Conservation (phyloP, 139 green algal species). For the Chlamydomonas sp. region DNA sequence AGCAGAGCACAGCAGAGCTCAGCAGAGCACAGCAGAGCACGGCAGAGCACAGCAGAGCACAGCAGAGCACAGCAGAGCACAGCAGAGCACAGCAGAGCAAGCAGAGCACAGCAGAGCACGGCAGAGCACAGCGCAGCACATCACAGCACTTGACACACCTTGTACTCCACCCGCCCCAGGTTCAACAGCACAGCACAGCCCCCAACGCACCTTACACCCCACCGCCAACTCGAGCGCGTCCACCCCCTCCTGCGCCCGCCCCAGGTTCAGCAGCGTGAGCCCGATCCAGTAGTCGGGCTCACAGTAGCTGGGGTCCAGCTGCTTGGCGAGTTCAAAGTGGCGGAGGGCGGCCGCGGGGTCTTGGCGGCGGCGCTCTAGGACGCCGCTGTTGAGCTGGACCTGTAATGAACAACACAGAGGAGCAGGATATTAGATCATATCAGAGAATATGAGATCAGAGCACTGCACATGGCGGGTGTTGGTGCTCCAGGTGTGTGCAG, state of each 20-base stretch:
- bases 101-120: not conserved
- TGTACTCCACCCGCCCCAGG: conserved; percentile 46
- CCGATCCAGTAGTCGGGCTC: conserved; percentile 69
- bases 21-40: not conserved
- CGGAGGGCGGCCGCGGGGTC: conserved; percentile 36
- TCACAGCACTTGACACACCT: not conserved
- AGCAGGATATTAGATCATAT: not conserved
- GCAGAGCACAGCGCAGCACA: not conserved
- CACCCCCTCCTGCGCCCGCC: conserved; percentile 13
- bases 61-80: not conserved
- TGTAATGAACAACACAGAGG: conserved; percentile 21
- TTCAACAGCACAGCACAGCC: conserved; percentile 38
- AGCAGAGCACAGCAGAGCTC: conserved; percentile 48
- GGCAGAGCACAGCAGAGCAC: not conserved
- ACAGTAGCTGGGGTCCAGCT: conserved; percentile 64
- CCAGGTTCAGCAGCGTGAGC: conserved; percentile 37
- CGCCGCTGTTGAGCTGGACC: conserved; percentile 73
- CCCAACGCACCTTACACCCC: conserved; percentile 59
- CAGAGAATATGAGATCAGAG: not conserved
- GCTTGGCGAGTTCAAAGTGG: conserved; percentile 42
- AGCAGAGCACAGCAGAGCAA: not conserved
- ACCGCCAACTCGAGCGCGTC: conserved; percentile 48
- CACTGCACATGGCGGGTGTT: not conserved
- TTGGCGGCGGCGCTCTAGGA: conserved; percentile 47
- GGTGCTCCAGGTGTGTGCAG: not conserved